These are phyloP conservation scores for Zalaria obscura DNA, from an alignment of 2,329 filamentous ascomycete species.

Conservation along the genomic window DNA sequence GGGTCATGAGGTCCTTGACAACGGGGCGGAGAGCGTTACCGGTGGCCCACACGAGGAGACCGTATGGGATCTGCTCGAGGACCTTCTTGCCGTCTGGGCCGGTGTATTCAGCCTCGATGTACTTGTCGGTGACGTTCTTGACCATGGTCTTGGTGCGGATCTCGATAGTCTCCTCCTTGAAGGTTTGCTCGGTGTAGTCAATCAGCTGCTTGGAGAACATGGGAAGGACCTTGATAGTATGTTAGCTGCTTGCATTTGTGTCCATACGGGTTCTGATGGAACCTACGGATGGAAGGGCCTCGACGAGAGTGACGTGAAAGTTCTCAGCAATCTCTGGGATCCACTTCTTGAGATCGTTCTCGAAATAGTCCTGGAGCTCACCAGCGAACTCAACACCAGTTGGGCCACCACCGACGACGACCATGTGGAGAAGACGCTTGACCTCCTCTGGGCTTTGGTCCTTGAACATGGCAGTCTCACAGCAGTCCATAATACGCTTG, in stretches of 20 bases:
- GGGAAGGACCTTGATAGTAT: constrained; percentile 52
- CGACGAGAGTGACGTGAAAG: constrained; percentile 95
- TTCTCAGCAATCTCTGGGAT: constrained; percentile 88
- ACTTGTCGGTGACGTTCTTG: constrained; percentile 87
- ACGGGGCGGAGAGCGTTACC: constrained; percentile 86
- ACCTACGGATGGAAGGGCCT: constrained; percentile 75
- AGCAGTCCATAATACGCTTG: constrained; percentile 99
- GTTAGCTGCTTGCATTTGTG: constrained; percentile 2
- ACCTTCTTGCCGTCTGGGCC: constrained; percentile 75
- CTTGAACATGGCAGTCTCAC: constrained; percentile 97
- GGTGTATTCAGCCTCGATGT: constrained; percentile 77
- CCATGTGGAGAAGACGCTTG: constrained; percentile 94
- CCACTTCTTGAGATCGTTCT: constrained; percentile 95
- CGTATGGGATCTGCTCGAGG: constrained; percentile 73
- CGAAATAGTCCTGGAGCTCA: constrained; percentile 97
- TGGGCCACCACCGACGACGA: constrained; percentile 70
- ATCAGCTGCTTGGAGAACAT: constrained; percentile 99
- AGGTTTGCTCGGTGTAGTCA: constrained; percentile 97
- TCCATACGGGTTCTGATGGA: too few relatives aligned
- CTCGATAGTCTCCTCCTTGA: constrained; percentile 96
- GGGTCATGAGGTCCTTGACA: constrained; percentile 78
- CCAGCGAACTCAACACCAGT: constrained; percentile 97
- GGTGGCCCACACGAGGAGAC: constrained; percentile 94
- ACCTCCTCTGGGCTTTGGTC: constrained; percentile 79
- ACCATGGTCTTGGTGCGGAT: constrained; percentile 99